Evolutionary conservation across 345 rosid species (phyloP).

Genomic region (Hibiscus mutabilis): DNA sequence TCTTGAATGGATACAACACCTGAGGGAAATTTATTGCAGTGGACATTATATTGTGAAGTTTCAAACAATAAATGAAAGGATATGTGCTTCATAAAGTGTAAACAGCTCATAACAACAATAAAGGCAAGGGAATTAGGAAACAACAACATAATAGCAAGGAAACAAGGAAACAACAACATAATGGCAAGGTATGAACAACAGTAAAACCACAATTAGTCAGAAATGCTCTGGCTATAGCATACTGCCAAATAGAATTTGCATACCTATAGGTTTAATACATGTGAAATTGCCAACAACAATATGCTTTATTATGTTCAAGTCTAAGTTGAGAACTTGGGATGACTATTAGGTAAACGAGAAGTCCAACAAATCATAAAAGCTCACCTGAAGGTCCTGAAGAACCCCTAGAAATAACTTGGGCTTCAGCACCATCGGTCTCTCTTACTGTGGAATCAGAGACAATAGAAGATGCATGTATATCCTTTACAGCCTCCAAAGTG

Average conservation of each 20-base stretch:
- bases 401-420: constrained; percentile 16
- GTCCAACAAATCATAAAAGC: background rate
- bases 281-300: background rate
- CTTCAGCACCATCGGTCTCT: constrained; percentile 25
- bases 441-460: constrained; percentile 25
- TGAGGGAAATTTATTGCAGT: background rate
- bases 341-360: background rate
- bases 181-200: background rate
- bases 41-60: background rate
- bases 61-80: background rate
- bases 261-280: background rate
- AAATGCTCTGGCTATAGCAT: background rate
- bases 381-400: constrained; percentile 38
- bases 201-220: background rate
- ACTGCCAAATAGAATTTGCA: background rate
- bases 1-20: constrained; percentile 19
- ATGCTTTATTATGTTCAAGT: background rate
- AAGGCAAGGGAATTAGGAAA: background rate
- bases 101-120: background rate
- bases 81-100: background rate
- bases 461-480: constrained; percentile 18
- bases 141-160: background rate
- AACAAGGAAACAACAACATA: background rate
- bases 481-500: constrained; percentile 23
- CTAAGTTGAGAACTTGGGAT: background rate